A percentile compares a stretch with the other conserved stretches of the same genome.
Evolutionary conservation across 1,139 yeast species (phyloP).

Genomic region (Candida glucosophila): DNA sequence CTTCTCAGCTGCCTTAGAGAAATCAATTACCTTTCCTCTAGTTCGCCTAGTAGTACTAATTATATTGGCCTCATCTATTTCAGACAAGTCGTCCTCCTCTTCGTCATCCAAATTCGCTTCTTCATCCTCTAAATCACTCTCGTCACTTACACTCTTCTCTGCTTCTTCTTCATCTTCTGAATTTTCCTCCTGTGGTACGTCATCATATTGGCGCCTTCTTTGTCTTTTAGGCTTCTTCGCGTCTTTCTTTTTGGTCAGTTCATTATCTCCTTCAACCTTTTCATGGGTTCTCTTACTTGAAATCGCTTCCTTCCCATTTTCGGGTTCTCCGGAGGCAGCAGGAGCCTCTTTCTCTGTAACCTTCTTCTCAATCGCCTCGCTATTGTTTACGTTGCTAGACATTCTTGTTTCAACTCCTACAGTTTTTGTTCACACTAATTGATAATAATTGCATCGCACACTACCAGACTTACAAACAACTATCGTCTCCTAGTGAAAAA

Average conservation of each 20-base stretch:
- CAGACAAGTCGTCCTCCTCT: slow-evolving; percentile 76
- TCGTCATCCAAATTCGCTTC: slow-evolving; percentile 48
- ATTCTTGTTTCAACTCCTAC: too few relatives aligned
- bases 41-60: slow-evolving; percentile 83
- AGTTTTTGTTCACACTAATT: too few relatives aligned
- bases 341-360: slow-evolving; percentile 4
- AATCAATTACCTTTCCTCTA: slow-evolving; percentile 83
- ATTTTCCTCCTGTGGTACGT: slow-evolving; percentile 19
- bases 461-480: too few relatives aligned
- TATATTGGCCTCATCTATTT: slow-evolving; percentile 78
- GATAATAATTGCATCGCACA: too few relatives aligned
- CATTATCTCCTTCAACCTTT: slow-evolving; percentile 6
- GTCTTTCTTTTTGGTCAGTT: slow-evolving; percentile 9
- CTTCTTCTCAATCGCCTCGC: slow-evolving; percentile 1
- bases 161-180: slow-evolving; percentile 24
- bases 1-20: slow-evolving; percentile 73
- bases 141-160: slow-evolving; percentile 39
- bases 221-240: slow-evolving; percentile 20
- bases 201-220: slow-evolving; percentile 27
- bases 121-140: slow-evolving; percentile 28
- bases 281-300: slow-evolving; percentile 9
- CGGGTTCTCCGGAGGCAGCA: slow-evolving; percentile 5
- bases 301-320: slow-evolving; percentile 7
- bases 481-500: too few relatives aligned
- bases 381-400: too few relatives aligned